Evolutionary conservation across 805 yeast species (phyloP), one percentile per base, ranked within the genome.

Genomic region (Zygoascus tannicola): DNA sequence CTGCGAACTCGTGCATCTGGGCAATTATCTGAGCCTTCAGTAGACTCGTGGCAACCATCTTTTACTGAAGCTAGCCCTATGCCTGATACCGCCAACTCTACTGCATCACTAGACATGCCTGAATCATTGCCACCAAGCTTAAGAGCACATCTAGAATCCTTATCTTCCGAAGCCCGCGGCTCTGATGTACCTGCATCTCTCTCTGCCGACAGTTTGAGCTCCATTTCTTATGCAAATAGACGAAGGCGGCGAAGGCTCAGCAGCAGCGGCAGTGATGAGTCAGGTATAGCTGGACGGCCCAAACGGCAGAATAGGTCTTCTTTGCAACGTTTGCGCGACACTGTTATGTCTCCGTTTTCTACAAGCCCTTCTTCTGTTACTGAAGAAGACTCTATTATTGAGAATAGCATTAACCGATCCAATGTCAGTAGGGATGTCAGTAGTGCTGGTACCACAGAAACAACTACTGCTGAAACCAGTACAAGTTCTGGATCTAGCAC

Each of bases 291-390:
- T 7, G 32, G 30, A 26, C 10, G 40, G 19, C 32, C 32, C 19
- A 22, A 18, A 21, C 19, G 40, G 12, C 32, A 26, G 12, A 23
- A 37, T 16, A 22, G 40, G 14, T 37, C 40, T 14, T 37, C 40
- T 15, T 16, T 37, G 21, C 42, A 39, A 22, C 42, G 35, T 26
- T 12, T 30, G 15, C 19, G 35, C 14, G 23, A 20, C 35, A 32
- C 42, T 3, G 42, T 39, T 14, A 39, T 39, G 35, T 41, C 44
- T 19, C 33, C 44, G 3, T 41, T 35, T 34, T 19, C 38, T 26
- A 26, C 12, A 26, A 7, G 30, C 10, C 30, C 30, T 26, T 26
- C 30, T 26, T 7, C 30, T 8, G 10, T 26, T 26, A 26, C 10
- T 8, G 12, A 26, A 7, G 30, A 26, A 26, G 30, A 26, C 30